Percentiles rank a stretch among this genome's conserved stretches.
phyloP scores from a whole-genome alignment of 257 asterid species.

The Fraxinus pennsylvanica region DNA sequence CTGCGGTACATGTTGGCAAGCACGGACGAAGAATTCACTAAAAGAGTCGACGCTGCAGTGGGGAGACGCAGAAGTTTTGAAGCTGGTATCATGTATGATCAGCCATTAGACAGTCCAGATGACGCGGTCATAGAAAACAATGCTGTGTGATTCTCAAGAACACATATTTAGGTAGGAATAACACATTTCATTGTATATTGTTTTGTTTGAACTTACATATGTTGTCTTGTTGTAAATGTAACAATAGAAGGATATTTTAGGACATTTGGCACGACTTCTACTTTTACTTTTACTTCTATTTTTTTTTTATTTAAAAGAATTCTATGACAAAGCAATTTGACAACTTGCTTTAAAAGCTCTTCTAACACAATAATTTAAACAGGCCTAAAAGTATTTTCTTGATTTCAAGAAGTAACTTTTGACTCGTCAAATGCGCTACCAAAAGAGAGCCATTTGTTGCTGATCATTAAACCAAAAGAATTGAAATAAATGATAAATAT shows the following conservation, averaged over 20 bases:
- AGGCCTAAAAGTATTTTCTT: no score
- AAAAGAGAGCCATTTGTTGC: neutral
- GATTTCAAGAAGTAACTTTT: no score
- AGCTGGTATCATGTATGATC: slow-evolving; percentile 42
- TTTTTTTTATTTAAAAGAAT: no score
- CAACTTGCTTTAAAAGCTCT: no score
- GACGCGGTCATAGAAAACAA: neutral
- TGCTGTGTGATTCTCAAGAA: neutral
- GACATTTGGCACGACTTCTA: no score
- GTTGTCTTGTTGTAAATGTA: neutral
- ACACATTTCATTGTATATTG: neutral
- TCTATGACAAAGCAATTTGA: no score
- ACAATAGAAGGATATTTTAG: neutral
- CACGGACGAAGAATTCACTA: slow-evolving; percentile 71
- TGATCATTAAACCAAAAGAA: neutral
- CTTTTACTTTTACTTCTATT: no score
- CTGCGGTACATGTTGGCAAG: slow-evolving; percentile 70
- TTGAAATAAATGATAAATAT: neutral
- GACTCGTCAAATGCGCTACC: no score
- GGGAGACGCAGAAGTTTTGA: slow-evolving; percentile 72
- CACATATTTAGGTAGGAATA: neutral
- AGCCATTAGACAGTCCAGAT: slow-evolving; percentile 9
- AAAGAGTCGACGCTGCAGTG: slow-evolving; percentile 55
- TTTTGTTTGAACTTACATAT: neutral
- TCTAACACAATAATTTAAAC: no score